Evolutionary conservation across 345 rosid species (phyloP).

Genomic region (Camelina neglecta): DNA sequence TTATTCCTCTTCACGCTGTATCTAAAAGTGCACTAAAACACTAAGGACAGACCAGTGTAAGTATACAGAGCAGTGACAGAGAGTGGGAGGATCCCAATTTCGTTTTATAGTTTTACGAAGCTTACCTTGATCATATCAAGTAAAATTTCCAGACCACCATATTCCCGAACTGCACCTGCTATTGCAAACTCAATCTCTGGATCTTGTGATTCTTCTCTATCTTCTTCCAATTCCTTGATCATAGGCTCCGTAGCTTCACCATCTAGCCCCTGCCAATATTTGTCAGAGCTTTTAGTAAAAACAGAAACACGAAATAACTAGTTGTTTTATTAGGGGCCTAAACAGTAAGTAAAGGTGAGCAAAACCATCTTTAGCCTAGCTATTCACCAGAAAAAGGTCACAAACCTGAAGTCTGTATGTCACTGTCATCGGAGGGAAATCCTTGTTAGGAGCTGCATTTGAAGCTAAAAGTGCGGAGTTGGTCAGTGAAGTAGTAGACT

Average conservation of each 20-base stretch:
- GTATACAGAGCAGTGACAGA: conserved; percentile 24
- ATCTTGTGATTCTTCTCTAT: conserved; percentile 97
- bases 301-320: neutral
- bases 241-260: conserved; percentile 99
- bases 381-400: conserved; percentile 32
- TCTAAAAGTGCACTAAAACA: conserved; percentile 18
- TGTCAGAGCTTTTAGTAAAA: conserved; percentile 23
- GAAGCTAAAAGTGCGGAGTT: conserved; percentile 68
- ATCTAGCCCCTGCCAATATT: conserved; percentile 77
- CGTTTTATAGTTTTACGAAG: conserved; percentile 18
- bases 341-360: conserved; percentile 16
- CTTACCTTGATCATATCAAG: conserved; percentile 90
- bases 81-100: conserved; percentile 5
- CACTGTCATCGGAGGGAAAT: conserved; percentile 92
- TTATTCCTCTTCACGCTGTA: conserved; percentile 22
- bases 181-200: conserved; percentile 99
- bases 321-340: conserved; percentile 4
- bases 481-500: conserved; percentile 65
- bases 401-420: conserved; percentile 98
- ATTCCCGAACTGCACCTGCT: conserved; percentile 96
- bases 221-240: conserved; percentile 99
- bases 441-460: conserved; percentile 66
- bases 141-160: conserved; percentile 89
- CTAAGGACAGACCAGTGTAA: conserved; percentile 18
- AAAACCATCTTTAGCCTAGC: conserved; percentile 26